Percentiles rank a stretch among this genome's conserved stretches.
Evolutionary conservation across 2,329 filamentous ascomycete species (phyloP).

Genomic region (Nemania sp.): DNA sequence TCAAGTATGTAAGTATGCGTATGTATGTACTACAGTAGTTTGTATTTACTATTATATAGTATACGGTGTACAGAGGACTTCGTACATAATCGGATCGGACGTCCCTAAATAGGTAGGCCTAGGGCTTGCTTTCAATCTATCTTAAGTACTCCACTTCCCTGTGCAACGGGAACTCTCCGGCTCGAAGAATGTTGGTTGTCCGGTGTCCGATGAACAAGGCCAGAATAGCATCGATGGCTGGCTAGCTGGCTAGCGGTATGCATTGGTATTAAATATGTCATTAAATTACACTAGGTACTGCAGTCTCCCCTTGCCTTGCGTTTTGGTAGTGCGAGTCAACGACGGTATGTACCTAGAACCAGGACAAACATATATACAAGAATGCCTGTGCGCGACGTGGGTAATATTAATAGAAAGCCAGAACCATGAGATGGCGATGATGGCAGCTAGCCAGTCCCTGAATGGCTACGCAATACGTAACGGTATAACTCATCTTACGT

Average conservation of each 20-base stretch:
- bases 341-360: too few relatives aligned
- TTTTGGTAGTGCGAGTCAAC: not conserved
- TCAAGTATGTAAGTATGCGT: not conserved
- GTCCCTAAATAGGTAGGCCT: slow-evolving; percentile 3
- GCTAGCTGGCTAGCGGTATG: too few relatives aligned
- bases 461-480: slow-evolving; percentile 19
- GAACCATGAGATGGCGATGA: slow-evolving; percentile 20
- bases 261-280: not conserved
- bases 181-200: slow-evolving; percentile 1
- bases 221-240: slow-evolving; percentile 1
- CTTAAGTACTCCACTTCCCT: slow-evolving; percentile 5
- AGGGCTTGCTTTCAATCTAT: not conserved
- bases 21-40: not conserved
- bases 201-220: slow-evolving; percentile 12
- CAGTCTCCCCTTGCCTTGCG: not conserved
- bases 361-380: not conserved
- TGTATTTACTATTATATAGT: not conserved
- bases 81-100: slow-evolving; percentile 1
- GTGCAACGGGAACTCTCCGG: slow-evolving; percentile 8
- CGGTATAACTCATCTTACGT: slow-evolving; percentile 1
- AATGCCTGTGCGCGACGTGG: slow-evolving; percentile 34
- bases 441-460: slow-evolving; percentile 12
- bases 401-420: slow-evolving; percentile 36
- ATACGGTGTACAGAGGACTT: not conserved
- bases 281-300: not conserved